Conservation (phyloP, 1,284 basidiomycete species). For the Rhizoctonia solani region DNA sequence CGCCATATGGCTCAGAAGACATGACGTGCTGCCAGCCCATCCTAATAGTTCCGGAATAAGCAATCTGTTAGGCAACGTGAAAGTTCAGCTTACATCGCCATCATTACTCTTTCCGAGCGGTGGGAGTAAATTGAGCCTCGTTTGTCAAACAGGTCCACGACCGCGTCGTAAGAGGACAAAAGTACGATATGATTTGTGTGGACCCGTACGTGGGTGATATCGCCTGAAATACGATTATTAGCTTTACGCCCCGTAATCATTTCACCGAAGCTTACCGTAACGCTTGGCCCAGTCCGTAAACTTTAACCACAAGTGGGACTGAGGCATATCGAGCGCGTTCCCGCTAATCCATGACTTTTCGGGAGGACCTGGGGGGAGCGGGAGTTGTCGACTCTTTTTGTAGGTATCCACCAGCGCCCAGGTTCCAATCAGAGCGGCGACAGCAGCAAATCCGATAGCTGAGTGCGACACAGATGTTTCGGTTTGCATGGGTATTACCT, state of each 20-base stretch:
- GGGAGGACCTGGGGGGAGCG: constrained; percentile 5
- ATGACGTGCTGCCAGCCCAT: constrained; percentile 6
- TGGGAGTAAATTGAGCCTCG: not conserved
- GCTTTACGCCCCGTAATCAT: not conserved
- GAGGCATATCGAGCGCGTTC: not conserved
- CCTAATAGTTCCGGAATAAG: not conserved
- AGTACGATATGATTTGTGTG: constrained; percentile 7
- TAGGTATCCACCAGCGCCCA: not conserved
- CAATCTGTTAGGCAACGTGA: not conserved
- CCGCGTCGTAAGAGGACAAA: constrained; percentile 6
- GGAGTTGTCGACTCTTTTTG: not conserved
- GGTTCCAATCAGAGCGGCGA: not conserved
- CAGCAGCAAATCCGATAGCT: not conserved
- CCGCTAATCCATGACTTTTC: not conserved
- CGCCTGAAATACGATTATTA: not conserved
- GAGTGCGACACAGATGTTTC: not conserved
- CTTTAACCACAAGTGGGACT: not conserved
- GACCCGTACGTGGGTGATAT: constrained; percentile 1
- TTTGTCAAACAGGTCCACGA: constrained; percentile 32
- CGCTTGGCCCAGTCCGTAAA: not conserved
- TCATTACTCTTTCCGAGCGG: constrained; percentile 1
- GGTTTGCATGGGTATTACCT: not conserved
- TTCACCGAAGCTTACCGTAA: not conserved
- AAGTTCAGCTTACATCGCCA: not conserved
- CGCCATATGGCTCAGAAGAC: not conserved